A percentile compares a stretch with the other conserved stretches of the same genome.
Conservation (phyloP, 805 yeast genomes). For the Candida insectalens region DNA sequence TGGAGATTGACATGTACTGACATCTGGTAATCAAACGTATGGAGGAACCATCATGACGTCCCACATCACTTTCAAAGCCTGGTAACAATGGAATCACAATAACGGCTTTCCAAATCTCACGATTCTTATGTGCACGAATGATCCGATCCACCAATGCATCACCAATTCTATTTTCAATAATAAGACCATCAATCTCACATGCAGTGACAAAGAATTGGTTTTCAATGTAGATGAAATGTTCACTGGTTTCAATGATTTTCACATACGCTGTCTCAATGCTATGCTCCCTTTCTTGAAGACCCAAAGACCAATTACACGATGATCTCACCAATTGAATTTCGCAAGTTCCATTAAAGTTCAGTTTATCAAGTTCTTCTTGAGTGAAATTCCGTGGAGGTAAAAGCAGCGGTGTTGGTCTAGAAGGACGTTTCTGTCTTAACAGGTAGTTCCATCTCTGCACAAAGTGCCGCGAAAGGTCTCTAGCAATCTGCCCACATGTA, state of each 20-base stretch:
- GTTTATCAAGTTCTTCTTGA: slow-evolving; percentile 51
- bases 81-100: slow-evolving; percentile 95
- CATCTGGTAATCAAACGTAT: slow-evolving; percentile 94
- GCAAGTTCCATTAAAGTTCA: slow-evolving; percentile 72
- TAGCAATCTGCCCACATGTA: slow-evolving; percentile 86
- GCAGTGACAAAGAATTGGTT: slow-evolving; percentile 92
- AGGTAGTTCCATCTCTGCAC: slow-evolving; percentile 97
- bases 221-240: slow-evolving; percentile 89
- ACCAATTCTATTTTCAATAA: slow-evolving; percentile 81
- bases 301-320: slow-evolving; percentile 88
- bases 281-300: slow-evolving; percentile 73
- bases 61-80: slow-evolving; percentile 91
- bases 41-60: slow-evolving; percentile 88
- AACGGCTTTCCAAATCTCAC: slow-evolving; percentile 79
- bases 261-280: slow-evolving; percentile 91
- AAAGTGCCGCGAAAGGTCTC: slow-evolving; percentile 89
- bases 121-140: slow-evolving; percentile 72
- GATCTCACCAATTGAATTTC: slow-evolving; percentile 88
- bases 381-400: slow-evolving; percentile 89
- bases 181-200: slow-evolving; percentile 76
- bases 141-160: slow-evolving; percentile 97
- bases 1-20: slow-evolving; percentile 85
- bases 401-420: slow-evolving; percentile 83
- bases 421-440: slow-evolving; percentile 87
- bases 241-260: slow-evolving; percentile 82